Evolutionary conservation across 495 filamentous ascomycete species (phyloP), one percentile per base, ranked within the genome.

Genomic region (Venustampulla echinocandica): DNA sequence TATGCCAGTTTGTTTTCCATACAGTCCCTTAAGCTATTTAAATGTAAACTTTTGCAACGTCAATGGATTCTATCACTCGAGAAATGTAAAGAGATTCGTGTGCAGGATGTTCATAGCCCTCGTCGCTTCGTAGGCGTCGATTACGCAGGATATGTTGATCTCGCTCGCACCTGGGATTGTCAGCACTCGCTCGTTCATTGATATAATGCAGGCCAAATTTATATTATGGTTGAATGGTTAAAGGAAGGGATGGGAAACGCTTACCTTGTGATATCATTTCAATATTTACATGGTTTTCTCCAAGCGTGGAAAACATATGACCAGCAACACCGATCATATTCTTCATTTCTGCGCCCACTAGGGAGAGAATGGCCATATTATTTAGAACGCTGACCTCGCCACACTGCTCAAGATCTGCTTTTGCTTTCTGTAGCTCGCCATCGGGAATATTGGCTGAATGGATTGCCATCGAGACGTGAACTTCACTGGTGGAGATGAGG

Each of bases 141-240:
- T 93, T 6, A 98, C 92, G 63, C 92, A 97, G 11, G 86, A 92
- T 44, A 98, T 98, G 63, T 95, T 96, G 67, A 98, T 98, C 70
- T 98, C 92, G 58, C 89, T 95, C 34, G 89, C 88, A 47, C 90
- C 92, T 94, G 66, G 28, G 28, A 17, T 13, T 6, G n/a, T 33
- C 33, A 21, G 10, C 5, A 9, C n/a, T 40, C 18, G 37, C n/a
- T n/a, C n/a, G n/a, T n/a, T n/a, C n/a, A n/a, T n/a, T n/a, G n/a
- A n/a, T n/a, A n/a, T n/a, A n/a, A n/a, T n/a, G n/a, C n/a, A n/a
- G n/a, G n/a, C n/a, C n/a, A n/a, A n/a, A n/a, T n/a, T n/a, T n/a
- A n/a, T n/a, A n/a, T n/a, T n/a, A n/a, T n/a, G n/a, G n/a, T n/a
- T n/a, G n/a, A n/a, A n/a, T n/a, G n/a, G 17, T 21, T 40, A 7